A percentile compares a stretch with the other conserved stretches of the same genome.
These are phyloP conservation scores for Cystobasidium onofrii DNA, from an alignment of 768 basidiomycete genomes.

Conservation along the genomic window DNA sequence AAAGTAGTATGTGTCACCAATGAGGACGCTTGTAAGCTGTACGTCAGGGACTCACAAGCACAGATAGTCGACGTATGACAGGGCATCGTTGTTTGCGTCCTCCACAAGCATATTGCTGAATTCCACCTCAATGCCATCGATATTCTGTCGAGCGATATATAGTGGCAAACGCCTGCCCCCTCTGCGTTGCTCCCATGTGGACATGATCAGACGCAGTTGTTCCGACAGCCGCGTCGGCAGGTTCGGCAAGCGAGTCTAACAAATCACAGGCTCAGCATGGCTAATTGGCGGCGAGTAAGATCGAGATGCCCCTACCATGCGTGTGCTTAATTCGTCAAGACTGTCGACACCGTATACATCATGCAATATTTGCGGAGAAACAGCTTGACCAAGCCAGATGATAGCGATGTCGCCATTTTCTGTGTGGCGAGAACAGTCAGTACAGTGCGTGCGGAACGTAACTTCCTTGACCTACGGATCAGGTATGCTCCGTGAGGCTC, in stretches of 20 bases:
- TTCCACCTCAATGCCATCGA: slow-evolving; percentile 69
- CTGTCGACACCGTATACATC: slow-evolving; percentile 83
- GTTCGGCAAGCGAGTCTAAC: slow-evolving; percentile 61
- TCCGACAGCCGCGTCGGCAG: slow-evolving; percentile 67
- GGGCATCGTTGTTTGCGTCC: slow-evolving; percentile 90
- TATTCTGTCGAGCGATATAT: slow-evolving; percentile 75
- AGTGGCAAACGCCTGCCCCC: slow-evolving; percentile 48
- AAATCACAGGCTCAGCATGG: not conserved
- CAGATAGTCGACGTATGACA: slow-evolving; percentile 71
- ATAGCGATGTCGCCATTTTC: slow-evolving; percentile 82
- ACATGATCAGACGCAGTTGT: slow-evolving; percentile 79
- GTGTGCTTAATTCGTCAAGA: slow-evolving; percentile 58
- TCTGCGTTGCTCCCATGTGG: slow-evolving; percentile 49
- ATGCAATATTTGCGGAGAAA: slow-evolving; percentile 67
- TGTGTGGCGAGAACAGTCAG: slow-evolving; percentile 43
- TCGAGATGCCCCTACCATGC: slow-evolving; percentile 54
- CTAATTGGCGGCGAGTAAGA: not conserved
- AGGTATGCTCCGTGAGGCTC: slow-evolving; percentile 83
- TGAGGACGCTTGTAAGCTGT: not conserved
- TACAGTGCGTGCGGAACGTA: not conserved
- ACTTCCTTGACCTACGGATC: slow-evolving; percentile 55
- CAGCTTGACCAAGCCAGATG: slow-evolving; percentile 79
- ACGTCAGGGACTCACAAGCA: slow-evolving; percentile 32
- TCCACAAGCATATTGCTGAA: slow-evolving; percentile 96
- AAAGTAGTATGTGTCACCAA: not conserved